Base-by-base conservation (phyloP, 345 rosid genomes). In the Ailanthus altissimus region DNA sequence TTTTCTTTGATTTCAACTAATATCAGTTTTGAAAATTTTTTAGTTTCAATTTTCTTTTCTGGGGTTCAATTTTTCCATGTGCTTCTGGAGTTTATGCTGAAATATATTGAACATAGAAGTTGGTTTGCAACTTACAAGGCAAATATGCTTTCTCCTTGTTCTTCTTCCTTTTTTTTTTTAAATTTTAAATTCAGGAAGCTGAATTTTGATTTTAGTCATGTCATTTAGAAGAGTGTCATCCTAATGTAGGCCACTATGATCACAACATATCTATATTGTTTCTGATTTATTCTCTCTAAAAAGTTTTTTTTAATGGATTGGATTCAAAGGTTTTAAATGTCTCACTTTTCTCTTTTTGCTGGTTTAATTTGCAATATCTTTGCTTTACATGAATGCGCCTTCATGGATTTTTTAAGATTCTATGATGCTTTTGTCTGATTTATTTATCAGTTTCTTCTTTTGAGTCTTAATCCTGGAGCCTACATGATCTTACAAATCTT, bases 341-440 rank as follows among this genome's bases (percentile, higher is more conserved):
- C 6, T 23, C 26, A 25, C 47, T 49, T 62, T 18, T 67, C 70
- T 45, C 54, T 45, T 43, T n/a, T 43, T 66, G 51, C 51, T 11
- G 11, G 13, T 64, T n/a, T 64, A 64, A 64, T 64, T 64, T 64
- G 23, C 49, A 64, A 64, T 40, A 64, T 53, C 18, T 26, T 63
- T 69, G 16, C 46, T 71, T 71, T 56, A 54, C 20, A 71, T 38
- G 49, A 71, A 71, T 42, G 61, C 40, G 46, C 50, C 23, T 72
- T 0, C 14, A 8, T 46, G 40, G 18, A 5, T 28, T 46, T 46
- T 0, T 36, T 20, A 32, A 49, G 61, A 51, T 32, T 51, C 43
- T 53, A 16, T 21, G 26, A 5, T 51, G 42, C 73, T 32, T 18
- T 28, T 16, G 9, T 60, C 42, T 16, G 38, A 43, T 18, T 32